These are phyloP conservation scores for Trichosporon faecale DNA, from an alignment of 1,284 basidiomycete species.

Conservation along the genomic window DNA sequence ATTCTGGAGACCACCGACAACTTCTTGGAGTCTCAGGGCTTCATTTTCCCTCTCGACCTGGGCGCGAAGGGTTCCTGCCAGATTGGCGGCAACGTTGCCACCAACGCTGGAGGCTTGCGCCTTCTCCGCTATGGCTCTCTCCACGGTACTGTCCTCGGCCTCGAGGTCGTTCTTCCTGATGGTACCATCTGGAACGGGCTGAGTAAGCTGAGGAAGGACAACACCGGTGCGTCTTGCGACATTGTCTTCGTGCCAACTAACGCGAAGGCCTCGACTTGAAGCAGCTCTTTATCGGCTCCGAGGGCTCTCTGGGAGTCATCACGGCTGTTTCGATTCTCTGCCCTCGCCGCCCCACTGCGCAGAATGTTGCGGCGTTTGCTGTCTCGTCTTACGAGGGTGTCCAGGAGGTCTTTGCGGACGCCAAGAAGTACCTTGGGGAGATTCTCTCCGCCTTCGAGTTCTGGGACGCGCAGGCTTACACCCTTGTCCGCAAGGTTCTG, in stretches of 20 bases:
- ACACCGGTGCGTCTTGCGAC: conserved; percentile 68
- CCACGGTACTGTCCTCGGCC: conserved; percentile 91
- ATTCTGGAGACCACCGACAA: conserved; percentile 89
- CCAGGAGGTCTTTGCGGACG: conserved; percentile 58
- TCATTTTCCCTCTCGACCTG: conserved; percentile 96
- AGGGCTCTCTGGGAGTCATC: conserved; percentile 92
- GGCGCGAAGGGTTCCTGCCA: conserved; percentile 99
- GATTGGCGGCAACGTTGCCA: conserved; percentile 95
- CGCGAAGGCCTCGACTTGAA: conserved; percentile 90
- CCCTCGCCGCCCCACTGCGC: conserved; percentile 75
- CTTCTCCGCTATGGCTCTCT: conserved; percentile 92
- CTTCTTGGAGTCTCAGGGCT: conserved; percentile 78
- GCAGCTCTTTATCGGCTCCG: conserved; percentile 96
- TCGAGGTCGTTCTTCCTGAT: conserved; percentile 94
- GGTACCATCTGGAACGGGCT: conserved; percentile 89
- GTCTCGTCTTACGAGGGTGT: conserved; percentile 58
- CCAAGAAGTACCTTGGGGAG: conserved; percentile 75
- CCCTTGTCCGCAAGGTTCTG: conserved; percentile 61
- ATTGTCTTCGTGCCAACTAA: conserved; percentile 14
- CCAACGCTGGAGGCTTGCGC: conserved; percentile 94
- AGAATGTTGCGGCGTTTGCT: conserved; percentile 59
- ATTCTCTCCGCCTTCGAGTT: conserved; percentile 98
- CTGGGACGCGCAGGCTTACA: conserved; percentile 79
- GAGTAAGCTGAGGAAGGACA: conserved; percentile 85
- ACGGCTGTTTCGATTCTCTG: conserved; percentile 94